Percentiles rank a stretch among this genome's conserved stretches.
phyloP scores from a whole-genome alignment of 208 protist species.

The Trypanosoma boissoni region DNA sequence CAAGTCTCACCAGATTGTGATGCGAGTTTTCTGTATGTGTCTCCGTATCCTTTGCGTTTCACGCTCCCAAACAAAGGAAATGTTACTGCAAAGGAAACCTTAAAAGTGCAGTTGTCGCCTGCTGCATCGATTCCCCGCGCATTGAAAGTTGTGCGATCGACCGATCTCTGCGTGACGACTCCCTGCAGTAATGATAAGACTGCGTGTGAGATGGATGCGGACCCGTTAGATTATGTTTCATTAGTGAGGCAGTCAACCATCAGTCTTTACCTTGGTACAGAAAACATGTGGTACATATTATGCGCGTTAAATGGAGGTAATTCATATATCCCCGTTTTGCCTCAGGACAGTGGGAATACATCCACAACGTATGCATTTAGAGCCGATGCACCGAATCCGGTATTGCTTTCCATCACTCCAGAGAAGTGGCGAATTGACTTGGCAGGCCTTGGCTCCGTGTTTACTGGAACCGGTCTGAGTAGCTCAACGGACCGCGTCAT shows the following conservation, averaged over 20 bases:
- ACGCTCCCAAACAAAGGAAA: slow-evolving; percentile 16
- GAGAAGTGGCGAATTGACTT: slow-evolving; percentile 64
- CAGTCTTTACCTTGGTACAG: slow-evolving; percentile 26
- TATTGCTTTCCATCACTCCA: slow-evolving; percentile 30
- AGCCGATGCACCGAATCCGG: slow-evolving; percentile 32
- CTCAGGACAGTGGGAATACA: slow-evolving; percentile 20
- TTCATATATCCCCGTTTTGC: slow-evolving; percentile 66
- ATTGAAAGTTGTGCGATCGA: slow-evolving; percentile 60
- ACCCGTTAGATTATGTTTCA: slow-evolving; percentile 46
- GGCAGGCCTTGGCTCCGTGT: slow-evolving; percentile 44
- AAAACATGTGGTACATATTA: slow-evolving; percentile 51
- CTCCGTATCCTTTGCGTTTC: slow-evolving; percentile 61
- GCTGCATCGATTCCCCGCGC: slow-evolving; percentile 16
- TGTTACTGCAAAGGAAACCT: slow-evolving; percentile 60
- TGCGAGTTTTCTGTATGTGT: slow-evolving; percentile 55
- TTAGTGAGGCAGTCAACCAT: slow-evolving; percentile 20
- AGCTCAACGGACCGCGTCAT: slow-evolving; percentile 44
- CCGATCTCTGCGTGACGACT: slow-evolving; percentile 46
- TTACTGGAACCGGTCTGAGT: slow-evolving; percentile 51
- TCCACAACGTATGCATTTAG: slow-evolving; percentile 51
- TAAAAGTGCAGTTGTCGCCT: slow-evolving; percentile 31
- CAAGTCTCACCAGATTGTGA: slow-evolving; percentile 29
- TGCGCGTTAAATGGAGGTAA: slow-evolving; percentile 38
- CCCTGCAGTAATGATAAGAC: slow-evolving; percentile 36
- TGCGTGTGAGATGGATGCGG: slow-evolving; percentile 44